Conservation (phyloP, 2,329 filamentous ascomycete species). For the Neofusicoccum parvum region DNA sequence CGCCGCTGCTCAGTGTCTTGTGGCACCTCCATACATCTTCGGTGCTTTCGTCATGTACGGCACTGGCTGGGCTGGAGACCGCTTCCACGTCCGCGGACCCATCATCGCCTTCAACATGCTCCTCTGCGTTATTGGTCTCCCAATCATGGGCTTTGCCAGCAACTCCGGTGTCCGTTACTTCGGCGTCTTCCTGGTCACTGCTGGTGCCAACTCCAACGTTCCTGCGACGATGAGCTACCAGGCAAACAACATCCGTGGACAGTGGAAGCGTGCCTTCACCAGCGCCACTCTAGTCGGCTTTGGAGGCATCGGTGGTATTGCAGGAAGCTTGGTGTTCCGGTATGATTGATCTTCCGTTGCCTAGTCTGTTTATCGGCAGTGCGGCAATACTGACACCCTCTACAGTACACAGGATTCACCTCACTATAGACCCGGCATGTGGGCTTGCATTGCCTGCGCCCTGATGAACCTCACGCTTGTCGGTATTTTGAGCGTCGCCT, state of each 20-base stretch:
- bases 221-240: slow-evolving; percentile 77
- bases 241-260: slow-evolving; percentile 83
- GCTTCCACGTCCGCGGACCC: slow-evolving; percentile 66
- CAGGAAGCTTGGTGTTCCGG: slow-evolving; percentile 71
- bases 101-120: slow-evolving; percentile 68
- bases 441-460: slow-evolving; percentile 42
- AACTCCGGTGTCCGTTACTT: slow-evolving; percentile 65
- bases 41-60: slow-evolving; percentile 46
- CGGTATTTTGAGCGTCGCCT: slow-evolving; percentile 34
- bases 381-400: too few species aligned
- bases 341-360: not conserved
- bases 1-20: slow-evolving; percentile 67
- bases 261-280: slow-evolving; percentile 84
- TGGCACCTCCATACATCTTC: slow-evolving; percentile 52
- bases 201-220: slow-evolving; percentile 76
- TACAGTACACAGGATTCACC: slow-evolving; percentile 40
- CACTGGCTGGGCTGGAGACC: slow-evolving; percentile 67
- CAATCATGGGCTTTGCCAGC: slow-evolving; percentile 70
- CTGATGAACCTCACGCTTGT: slow-evolving; percentile 41
- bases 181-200: slow-evolving; percentile 74
- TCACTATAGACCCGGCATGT: slow-evolving; percentile 39
- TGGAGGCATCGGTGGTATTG: slow-evolving; percentile 78
- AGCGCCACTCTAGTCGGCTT: slow-evolving; percentile 75
- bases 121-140: slow-evolving; percentile 67
- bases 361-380: too few species aligned